Base-by-base conservation (phyloP, 768 basidiomycete species). In the Boletus insuetus region DNA sequence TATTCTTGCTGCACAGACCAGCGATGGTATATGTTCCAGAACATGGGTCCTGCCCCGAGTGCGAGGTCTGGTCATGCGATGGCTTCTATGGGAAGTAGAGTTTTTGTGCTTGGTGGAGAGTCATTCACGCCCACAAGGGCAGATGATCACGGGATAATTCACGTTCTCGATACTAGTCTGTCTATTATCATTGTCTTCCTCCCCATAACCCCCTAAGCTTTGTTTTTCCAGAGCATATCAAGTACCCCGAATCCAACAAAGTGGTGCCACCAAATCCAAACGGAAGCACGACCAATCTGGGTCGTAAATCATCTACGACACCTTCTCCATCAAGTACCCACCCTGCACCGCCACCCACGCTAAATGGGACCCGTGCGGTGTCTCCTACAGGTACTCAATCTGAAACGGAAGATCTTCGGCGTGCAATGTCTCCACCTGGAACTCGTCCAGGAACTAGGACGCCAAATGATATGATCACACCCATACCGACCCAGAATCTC, bases 1-100 rank as follows among this genome's bases (percentile, higher is more conserved):
- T 7, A 29, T 55, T 3, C 14, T 51, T 45, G 17, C 4, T 48
- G 42, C 44, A 31, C 68, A 98, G 96, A 94, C 72, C 91, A 94
- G 66, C 82, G 97, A 63, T 99, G 97, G 97, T 99, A 95, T 75
- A 98, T 95, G 93, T 99, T 99, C 78, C 94, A 98, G 73, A 97
- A 98, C 68, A 99, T 99, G 97, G 97, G 97, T 0, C 96, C 96
- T 17, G 83, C 92, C 16, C 97, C 97, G 1, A 86, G 80, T 39
- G 91, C 93, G 3, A 82, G 97, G 47, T 95, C 93, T 10, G 97
- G 97, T 2, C 97, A 99, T 73, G 91, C 96, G n/a, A 96, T 99
- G 94, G 93, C 95, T 8, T 86, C 92, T 13, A 86, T 90, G 67
- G 93, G 91, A 31, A 82, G 86, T 46, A 83, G 87, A 58, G 90